Conservation (phyloP, 208 protist genomes). For the Trichomonas tenax region DNA sequence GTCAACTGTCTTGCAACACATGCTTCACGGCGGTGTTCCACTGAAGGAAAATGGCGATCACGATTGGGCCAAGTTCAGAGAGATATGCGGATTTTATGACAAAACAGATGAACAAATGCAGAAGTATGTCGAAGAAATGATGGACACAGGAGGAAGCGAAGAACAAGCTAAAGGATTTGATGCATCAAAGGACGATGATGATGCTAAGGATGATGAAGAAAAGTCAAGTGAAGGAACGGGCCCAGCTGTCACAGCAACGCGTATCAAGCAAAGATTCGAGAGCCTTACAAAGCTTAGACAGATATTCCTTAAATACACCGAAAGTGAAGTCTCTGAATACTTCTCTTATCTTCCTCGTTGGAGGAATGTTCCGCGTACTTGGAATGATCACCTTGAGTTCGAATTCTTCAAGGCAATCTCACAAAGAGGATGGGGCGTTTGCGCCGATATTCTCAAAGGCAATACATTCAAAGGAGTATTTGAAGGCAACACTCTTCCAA, state of each 20-base stretch:
- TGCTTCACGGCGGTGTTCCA: neutral
- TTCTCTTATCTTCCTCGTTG: neutral
- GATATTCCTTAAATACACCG: neutral
- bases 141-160: neutral
- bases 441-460: neutral
- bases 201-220: neutral
- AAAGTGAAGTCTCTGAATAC: neutral
- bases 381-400: neutral
- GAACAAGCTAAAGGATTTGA: neutral
- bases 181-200: neutral
- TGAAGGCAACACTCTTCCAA: neutral
- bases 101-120: slow-evolving; percentile 12
- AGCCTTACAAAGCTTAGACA: neutral
- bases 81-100: neutral
- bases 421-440: neutral
- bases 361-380: neutral
- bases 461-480: neutral
- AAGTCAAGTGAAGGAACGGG: neutral
- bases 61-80: neutral
- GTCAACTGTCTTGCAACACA: neutral
- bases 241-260: neutral
- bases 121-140: slow-evolving; percentile 10
- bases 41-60: neutral
- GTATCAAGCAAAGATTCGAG: slow-evolving; percentile 13
- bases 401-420: slow-evolving; percentile 4